Evolutionary conservation across 345 rosid species (phyloP).

Genomic region (Eucalyptus urophylla): DNA sequence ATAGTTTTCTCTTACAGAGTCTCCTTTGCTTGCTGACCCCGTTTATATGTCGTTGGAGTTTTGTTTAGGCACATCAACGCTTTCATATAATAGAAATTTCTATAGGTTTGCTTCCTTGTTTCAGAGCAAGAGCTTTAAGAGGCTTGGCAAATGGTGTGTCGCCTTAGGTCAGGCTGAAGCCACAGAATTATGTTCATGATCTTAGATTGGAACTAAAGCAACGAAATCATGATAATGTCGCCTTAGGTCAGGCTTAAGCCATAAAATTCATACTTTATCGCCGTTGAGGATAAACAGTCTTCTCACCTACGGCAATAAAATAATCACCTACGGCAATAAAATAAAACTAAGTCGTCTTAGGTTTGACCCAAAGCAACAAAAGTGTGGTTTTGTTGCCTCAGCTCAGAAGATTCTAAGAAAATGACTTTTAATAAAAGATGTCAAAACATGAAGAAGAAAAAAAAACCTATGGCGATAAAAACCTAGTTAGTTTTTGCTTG

Average conservation of each 20-base stretch:
- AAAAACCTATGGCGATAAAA: not conserved
- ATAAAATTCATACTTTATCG: not conserved
- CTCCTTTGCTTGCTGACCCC: no score
- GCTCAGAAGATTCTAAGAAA: not conserved
- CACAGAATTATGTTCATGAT: not conserved
- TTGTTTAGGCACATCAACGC: no score
- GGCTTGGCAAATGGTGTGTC: no score
- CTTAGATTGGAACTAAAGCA: not conserved
- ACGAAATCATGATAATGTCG: not conserved
- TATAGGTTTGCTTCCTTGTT: no score
- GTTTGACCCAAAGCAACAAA: not conserved
- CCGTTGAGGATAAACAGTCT: not conserved
- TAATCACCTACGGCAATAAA: not conserved
- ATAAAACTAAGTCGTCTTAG: not conserved
- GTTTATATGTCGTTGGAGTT: no score
- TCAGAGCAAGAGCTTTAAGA: no score
- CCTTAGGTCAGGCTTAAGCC: not conserved
- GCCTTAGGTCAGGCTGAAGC: no score
- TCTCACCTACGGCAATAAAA: not conserved
- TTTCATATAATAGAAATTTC: no score
- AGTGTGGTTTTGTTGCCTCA: not conserved
- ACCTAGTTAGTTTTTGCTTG: not conserved
- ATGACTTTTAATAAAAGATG: not conserved
- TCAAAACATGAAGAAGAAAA: no score
- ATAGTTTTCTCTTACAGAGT: not conserved